A percentile compares a stretch with the other conserved stretches of the same genome.
phyloP scores from a whole-genome alignment of 805 yeast genomes.

The Ogataea ramenticola region DNA sequence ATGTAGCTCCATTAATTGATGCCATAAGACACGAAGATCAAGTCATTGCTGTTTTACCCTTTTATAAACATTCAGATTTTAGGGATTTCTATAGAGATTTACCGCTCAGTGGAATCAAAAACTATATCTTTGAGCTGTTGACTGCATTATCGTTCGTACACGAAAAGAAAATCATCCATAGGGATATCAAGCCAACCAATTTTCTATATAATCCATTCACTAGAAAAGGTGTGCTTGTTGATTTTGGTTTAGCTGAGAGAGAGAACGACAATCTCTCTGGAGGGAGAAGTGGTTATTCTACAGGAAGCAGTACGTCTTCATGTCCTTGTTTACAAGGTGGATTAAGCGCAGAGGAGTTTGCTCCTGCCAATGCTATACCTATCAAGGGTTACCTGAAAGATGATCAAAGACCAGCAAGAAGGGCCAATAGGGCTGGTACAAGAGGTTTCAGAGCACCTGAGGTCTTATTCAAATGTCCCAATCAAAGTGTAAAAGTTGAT shows the following conservation, averaged over 20 bases:
- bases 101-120: constrained; percentile 71
- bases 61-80: constrained; percentile 85
- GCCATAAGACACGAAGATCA: constrained; percentile 86
- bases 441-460: constrained; percentile 95
- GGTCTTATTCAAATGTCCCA: constrained; percentile 77
- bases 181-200: constrained; percentile 82
- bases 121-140: constrained; percentile 73
- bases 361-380: constrained; percentile 30
- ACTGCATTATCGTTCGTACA: constrained; percentile 75
- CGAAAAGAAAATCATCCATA: constrained; percentile 71
- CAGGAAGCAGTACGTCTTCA: constrained; percentile 4
- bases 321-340: constrained; percentile 55
- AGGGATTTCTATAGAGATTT: constrained; percentile 77
- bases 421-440: constrained; percentile 97
- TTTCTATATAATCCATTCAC: constrained; percentile 61
- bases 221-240: constrained; percentile 76
- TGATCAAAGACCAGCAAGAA: constrained; percentile 79
- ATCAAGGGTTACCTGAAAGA: constrained; percentile 73
- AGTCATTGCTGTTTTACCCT: constrained; percentile 87
- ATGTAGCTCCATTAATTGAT: constrained; percentile 85
- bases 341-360: constrained; percentile 20
- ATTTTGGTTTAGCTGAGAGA: constrained; percentile 86
- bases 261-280: constrained; percentile 18
- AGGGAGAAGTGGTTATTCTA: no score
- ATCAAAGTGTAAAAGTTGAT: constrained; percentile 77